Evolutionary conservation across 129 eudicot species (phyloP).

Genomic region (Dittrichia graveolens): DNA sequence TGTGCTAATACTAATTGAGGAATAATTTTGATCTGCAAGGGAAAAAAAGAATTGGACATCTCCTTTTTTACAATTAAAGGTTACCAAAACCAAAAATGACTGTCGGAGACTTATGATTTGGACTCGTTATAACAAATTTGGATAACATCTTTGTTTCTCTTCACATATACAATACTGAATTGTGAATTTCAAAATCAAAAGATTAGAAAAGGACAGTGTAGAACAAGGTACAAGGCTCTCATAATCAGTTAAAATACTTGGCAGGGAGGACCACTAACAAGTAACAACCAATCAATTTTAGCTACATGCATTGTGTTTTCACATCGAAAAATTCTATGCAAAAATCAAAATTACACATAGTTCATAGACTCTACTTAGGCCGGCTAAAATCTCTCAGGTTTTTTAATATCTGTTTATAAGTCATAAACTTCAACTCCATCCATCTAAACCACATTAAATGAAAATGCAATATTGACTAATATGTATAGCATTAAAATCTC

Average conservation of each 20-base stretch:
- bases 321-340: not conserved
- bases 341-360: not conserved
- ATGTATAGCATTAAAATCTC: not conserved
- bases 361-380: not conserved
- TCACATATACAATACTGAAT: not conserved
- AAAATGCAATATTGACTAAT: conserved; percentile 1
- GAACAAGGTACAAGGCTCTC: too few species aligned
- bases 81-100: not conserved
- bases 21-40: conserved; percentile 49
- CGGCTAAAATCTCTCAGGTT: not conserved
- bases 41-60: not conserved
- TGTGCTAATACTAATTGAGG: conserved; percentile 34
- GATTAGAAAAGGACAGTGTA: too few species aligned
- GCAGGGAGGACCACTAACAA: too few species aligned
- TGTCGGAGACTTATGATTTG: too few species aligned
- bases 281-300: too few species aligned
- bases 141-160: conserved; percentile 3
- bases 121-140: not conserved
- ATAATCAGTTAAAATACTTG: not conserved
- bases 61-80: not conserved
- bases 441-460: conserved; percentile 17
- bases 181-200: too few species aligned
- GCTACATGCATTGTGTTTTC: not conserved
- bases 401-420: not conserved
- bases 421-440: not conserved